A percentile compares a stretch with the other conserved stretches of the same genome.
Evolutionary conservation across 352 stramenopile genomes (phyloP).

Genomic region (Phytophthora fragariae): DNA sequence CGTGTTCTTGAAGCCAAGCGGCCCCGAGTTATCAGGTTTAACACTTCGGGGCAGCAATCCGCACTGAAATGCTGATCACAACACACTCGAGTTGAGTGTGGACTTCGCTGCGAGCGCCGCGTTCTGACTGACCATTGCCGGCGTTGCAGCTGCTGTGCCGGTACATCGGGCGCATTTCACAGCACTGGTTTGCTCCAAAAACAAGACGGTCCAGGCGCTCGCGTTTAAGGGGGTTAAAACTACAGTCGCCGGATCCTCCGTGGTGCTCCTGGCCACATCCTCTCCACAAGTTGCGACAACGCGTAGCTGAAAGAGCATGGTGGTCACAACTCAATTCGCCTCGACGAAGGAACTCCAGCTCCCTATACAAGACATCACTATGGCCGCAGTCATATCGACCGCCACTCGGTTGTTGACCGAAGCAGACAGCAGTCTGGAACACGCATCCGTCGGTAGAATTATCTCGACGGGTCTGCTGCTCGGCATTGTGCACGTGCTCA

Average conservation of each 20-base stretch:
- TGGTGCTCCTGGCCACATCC: neutral
- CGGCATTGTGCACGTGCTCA: conserved; percentile 58
- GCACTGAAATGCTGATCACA: neutral
- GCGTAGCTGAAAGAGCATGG: neutral
- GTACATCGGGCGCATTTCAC: neutral
- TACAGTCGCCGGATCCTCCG: neutral
- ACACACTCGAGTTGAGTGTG: neutral
- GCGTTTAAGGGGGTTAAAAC: neutral
- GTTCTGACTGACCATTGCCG: neutral
- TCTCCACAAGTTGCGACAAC: neutral
- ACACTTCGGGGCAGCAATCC: neutral
- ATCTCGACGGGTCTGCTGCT: conserved; percentile 52
- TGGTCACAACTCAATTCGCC: neutral
- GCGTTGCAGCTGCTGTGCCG: conserved; percentile 6
- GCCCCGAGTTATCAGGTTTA: neutral
- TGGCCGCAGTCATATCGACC: conserved; percentile 17
- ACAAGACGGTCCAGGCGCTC: neutral
- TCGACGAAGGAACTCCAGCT: neutral
- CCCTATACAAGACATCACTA: conserved; percentile 2
- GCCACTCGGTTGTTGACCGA: conserved; percentile 22
- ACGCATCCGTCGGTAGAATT: conserved; percentile 48
- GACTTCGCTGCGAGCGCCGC: neutral
- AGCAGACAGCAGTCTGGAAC: conserved; percentile 38
- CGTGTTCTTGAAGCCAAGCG: neutral
- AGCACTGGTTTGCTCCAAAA: neutral